These are phyloP conservation scores for Taiozyma sp. DNA, from an alignment of 1,139 yeast genomes.

Conservation along the genomic window DNA sequence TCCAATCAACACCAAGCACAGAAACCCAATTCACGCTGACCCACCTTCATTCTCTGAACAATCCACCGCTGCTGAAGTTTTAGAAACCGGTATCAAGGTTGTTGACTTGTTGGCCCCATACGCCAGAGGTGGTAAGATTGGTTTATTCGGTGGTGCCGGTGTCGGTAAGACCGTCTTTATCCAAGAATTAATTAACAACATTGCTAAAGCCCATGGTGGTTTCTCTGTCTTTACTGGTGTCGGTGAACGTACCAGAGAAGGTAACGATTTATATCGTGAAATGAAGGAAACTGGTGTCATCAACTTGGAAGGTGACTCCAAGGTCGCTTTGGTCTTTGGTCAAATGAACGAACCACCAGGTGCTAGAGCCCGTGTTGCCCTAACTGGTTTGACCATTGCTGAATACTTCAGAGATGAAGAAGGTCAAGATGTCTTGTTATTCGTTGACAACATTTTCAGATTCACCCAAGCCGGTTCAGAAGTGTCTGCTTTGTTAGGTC, in stretches of 20 bases:
- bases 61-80: slow-evolving; percentile 95
- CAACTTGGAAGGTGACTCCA: slow-evolving; percentile 98
- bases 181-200: slow-evolving; percentile 99
- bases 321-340: slow-evolving; percentile 99
- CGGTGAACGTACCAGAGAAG: slow-evolving; percentile 99
- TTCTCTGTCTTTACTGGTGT: slow-evolving; percentile 99
- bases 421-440: slow-evolving; percentile 99
- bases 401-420: slow-evolving; percentile 99
- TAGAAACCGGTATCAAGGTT: slow-evolving; percentile 99
- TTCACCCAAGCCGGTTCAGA: slow-evolving; percentile 99
- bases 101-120: slow-evolving; percentile 99
- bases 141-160: slow-evolving; percentile 99
- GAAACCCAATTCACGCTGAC: slow-evolving; percentile 97
- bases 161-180: slow-evolving; percentile 99
- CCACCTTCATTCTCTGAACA: slow-evolving; percentile 96
- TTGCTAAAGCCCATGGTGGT: slow-evolving; percentile 99
- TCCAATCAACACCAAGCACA: slow-evolving; percentile 87
- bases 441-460: slow-evolving; percentile 99
- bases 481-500: slow-evolving; percentile 99
- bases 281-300: slow-evolving; percentile 99
- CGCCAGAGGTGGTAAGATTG: slow-evolving; percentile 99
- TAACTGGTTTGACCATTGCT: slow-evolving; percentile 99
- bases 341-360: slow-evolving; percentile 99
- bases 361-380: slow-evolving; percentile 99
- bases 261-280: slow-evolving; percentile 99